These are phyloP conservation scores for Fusarium scirpi DNA, from an alignment of 2,329 filamentous ascomycete genomes.

Conservation along the genomic window DNA sequence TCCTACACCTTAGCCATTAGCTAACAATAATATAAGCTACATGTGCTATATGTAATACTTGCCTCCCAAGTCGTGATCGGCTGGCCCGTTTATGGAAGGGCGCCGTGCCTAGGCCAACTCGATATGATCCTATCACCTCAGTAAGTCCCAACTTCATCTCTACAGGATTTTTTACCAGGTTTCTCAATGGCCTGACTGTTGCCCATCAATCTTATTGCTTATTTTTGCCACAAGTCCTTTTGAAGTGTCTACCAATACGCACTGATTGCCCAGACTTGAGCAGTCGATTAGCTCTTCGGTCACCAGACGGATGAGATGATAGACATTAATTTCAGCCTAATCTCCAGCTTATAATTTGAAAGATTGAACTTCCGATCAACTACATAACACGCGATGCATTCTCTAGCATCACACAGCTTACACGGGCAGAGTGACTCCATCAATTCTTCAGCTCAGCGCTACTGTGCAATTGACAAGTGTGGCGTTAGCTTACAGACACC, in stretches of 20 bases:
- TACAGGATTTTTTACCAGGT: neutral
- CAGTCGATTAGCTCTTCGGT: neutral
- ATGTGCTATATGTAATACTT: neutral
- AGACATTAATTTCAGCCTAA: neutral
- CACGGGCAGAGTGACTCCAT: neutral
- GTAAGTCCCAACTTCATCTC: neutral
- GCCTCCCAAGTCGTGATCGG: neutral
- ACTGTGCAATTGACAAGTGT: conserved; percentile 23
- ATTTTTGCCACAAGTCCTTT: neutral
- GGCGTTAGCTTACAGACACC: conserved; percentile 17
- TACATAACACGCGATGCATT: neutral
- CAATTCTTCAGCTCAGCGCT: neutral
- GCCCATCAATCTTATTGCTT: neutral
- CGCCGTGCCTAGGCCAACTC: neutral
- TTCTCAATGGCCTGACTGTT: neutral
- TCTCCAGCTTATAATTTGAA: no score
- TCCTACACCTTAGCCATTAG: neutral
- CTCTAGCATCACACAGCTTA: neutral
- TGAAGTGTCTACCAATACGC: neutral
- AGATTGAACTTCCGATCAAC: neutral
- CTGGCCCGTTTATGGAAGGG: neutral
- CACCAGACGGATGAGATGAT: neutral
- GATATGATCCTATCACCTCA: neutral
- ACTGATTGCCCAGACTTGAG: neutral
- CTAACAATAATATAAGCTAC: neutral